Evolutionary conservation across 129 eudicot species (phyloP), one percentile per base, ranked within the genome.

Genomic region (Arctium minus): DNA sequence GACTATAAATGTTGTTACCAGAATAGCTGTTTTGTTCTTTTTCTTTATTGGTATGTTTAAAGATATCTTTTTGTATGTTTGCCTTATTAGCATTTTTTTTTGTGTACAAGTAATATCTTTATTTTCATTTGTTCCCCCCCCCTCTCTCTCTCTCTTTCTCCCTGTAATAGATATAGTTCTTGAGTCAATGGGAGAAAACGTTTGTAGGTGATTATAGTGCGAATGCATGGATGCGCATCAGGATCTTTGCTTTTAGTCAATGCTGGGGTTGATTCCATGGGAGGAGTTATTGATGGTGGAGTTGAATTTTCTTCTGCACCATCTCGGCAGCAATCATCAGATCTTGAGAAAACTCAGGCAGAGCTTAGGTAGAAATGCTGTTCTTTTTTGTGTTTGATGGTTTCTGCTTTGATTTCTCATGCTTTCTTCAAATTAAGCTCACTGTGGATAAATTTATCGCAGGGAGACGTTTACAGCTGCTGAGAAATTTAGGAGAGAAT

Each of bases 211-310:
- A 64, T 70, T 77, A 84, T 78, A 82, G 80, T 71, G 85, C 92
- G 92, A 82, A 92, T 96, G 97, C 92, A 90, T 93, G 94, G 91
- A 89, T 89, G 85, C 77, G 80, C 85, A 81, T 80, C 90, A 68
- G 89, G 84, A 80, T 84, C 81, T 86, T 73, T 83, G 81, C 82
- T 81, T 81, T 17, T 96, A 87, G 97, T 90, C 91, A 88, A 96
- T 93, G 97, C 98, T 86, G 94, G 88, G 88, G 88, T 92, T 86
- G 97, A 92, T 90, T 93, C 96, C 91, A 96, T 96, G 99, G 98
- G 98, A 85, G 98, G 96, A 87, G 89, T 89, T 89, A 85, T 86
- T 91, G 97, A 93, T 75, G 94, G 93, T 79, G 97, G 93, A 87
- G 94, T 83, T 88, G 92, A 89, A 77, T 37, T 84, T 88, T 91